Evolutionary conservation across 192 early-diverging fungal genomes (phyloP).

Genomic region (Coemansia javaensis): DNA sequence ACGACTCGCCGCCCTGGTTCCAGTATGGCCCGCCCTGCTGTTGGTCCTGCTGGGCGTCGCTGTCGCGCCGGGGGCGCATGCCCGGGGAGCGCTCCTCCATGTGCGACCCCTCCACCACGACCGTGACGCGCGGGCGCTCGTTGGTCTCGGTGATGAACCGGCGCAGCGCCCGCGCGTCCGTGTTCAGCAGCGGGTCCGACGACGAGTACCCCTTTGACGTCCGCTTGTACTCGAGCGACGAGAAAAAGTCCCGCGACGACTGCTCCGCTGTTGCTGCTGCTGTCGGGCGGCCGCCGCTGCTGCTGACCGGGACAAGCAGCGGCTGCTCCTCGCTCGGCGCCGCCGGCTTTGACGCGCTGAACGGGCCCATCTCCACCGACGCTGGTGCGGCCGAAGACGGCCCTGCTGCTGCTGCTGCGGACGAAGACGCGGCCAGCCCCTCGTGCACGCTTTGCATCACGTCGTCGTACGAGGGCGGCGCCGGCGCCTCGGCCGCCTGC

Average conservation of each 20-base stretch:
- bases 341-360: slow-evolving; percentile 4
- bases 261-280: slow-evolving; percentile 3
- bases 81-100: slow-evolving; percentile 8
- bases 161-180: slow-evolving; percentile 16
- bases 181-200: slow-evolving; percentile 41
- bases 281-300: not conserved
- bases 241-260: slow-evolving; percentile 43
- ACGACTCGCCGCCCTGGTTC: slow-evolving; percentile 4
- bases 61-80: not conserved
- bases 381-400: not conserved
- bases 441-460: slow-evolving; percentile 12
- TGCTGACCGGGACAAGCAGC: not conserved
- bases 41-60: not conserved
- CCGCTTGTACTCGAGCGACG: slow-evolving; percentile 37
- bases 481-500: slow-evolving; percentile 9
- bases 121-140: slow-evolving; percentile 33
- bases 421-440: slow-evolving; percentile 5
- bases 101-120: slow-evolving; percentile 36
- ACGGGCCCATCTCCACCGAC: slow-evolving; percentile 7
- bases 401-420: not conserved
- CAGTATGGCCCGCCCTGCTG: slow-evolving; percentile 5
- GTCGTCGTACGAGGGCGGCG: slow-evolving; percentile 45
- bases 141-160: slow-evolving; percentile 39
- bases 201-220: slow-evolving; percentile 40
- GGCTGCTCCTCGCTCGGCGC: slow-evolving; percentile 2